Evolutionary conservation across 1,284 basidiomycete genomes (phyloP).

Genomic region (Fomitopsis palustris): DNA sequence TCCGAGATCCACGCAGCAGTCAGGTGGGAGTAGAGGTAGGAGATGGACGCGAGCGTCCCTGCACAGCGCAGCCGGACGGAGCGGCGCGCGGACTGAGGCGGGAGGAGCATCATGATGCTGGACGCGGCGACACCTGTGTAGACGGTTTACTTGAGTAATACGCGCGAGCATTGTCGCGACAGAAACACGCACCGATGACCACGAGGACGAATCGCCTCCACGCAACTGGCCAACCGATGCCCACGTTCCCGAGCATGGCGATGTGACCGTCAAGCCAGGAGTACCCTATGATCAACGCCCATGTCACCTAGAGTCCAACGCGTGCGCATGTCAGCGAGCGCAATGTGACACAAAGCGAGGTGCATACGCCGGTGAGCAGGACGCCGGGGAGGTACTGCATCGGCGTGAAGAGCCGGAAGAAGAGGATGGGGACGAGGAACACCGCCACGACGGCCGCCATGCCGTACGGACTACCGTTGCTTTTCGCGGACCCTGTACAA

Average conservation of each 20-base stretch:
- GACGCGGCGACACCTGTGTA: constrained; percentile 39
- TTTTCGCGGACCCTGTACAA: constrained; percentile 40
- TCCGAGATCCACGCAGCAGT: constrained; percentile 42
- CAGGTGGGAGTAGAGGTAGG: constrained; percentile 39
- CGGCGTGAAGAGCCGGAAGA: constrained; percentile 49
- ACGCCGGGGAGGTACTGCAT: constrained; percentile 36
- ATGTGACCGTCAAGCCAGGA: constrained; percentile 60
- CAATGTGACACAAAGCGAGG: neutral
- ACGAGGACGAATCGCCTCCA: constrained; percentile 49
- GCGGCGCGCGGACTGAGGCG: constrained; percentile 45
- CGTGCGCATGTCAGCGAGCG: neutral
- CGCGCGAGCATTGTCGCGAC: neutral
- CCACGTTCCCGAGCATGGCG: constrained; percentile 39
- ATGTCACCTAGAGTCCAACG: constrained; percentile 32
- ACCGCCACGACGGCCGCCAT: constrained; percentile 50
- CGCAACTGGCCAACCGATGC: constrained; percentile 50
- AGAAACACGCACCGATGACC: constrained; percentile 35
- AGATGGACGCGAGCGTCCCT: constrained; percentile 34
- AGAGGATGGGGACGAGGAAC: constrained; percentile 50
- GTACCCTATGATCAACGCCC: constrained; percentile 50
- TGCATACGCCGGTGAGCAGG: constrained; percentile 35
- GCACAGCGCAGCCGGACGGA: constrained; percentile 47
- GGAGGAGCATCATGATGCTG: constrained; percentile 48
- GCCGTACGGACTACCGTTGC: constrained; percentile 57
- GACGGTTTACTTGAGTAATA: neutral